Percentiles rank a stretch among this genome's conserved stretches.
These are phyloP conservation scores for Ophiosphaerella herpotricha DNA, from an alignment of 2,329 filamentous ascomycete genomes.

Conservation along the genomic window DNA sequence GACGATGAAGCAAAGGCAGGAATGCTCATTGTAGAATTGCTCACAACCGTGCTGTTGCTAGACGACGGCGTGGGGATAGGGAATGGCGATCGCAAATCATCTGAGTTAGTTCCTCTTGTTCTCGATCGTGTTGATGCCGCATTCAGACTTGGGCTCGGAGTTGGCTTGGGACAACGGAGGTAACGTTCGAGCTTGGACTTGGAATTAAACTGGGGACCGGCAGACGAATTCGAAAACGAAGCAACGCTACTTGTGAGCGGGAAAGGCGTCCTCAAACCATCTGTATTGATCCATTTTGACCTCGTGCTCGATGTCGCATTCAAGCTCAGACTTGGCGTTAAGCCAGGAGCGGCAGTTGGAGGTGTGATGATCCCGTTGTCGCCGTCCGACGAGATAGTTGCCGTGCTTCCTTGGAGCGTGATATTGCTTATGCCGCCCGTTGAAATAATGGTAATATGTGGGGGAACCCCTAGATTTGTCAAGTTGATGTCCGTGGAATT, in stretches of 20 bases:
- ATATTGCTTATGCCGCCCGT: no score
- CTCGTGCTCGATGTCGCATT: constrained; percentile 2
- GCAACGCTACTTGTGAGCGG: neutral
- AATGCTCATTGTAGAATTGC: no score
- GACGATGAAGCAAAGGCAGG: neutral
- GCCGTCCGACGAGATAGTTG: no score
- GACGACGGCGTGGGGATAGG: neutral
- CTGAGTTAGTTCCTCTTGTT: neutral
- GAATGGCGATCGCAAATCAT: neutral
- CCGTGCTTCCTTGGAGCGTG: no score
- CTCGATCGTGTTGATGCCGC: neutral
- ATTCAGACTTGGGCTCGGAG: neutral
- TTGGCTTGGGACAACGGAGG: neutral
- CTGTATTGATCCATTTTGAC: neutral
- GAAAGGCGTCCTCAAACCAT: neutral
- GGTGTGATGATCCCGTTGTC: no score
- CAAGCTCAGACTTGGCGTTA: neutral
- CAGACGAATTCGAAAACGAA: no score
- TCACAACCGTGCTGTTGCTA: no score
- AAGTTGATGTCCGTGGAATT: neutral
- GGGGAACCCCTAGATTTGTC: no score
- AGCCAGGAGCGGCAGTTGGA: neutral
- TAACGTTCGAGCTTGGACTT: neutral
- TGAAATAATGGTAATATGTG: no score
- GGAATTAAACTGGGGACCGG: no score